A percentile compares a stretch with the other conserved stretches of the same genome.
Evolutionary conservation across 192 early-diverging fungal genomes (phyloP).

Genomic region (Podila epigama): DNA sequence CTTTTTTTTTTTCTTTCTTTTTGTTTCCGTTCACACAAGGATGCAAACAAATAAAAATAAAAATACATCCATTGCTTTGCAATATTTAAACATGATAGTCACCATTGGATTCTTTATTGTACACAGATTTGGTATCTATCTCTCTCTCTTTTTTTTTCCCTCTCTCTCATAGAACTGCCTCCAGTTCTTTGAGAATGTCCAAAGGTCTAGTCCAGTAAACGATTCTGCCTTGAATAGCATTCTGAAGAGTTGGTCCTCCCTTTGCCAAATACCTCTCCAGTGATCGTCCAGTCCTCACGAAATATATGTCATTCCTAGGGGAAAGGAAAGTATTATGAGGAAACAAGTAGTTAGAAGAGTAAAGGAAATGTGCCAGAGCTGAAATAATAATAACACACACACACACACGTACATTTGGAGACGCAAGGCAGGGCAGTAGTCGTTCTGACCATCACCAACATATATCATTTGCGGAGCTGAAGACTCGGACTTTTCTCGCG

Average conservation of each 20-base stretch:
- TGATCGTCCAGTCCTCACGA: conserved; percentile 21
- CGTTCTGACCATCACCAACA: conserved; percentile 44
- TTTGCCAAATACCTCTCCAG: conserved; percentile 20
- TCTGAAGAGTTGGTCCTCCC: background rate
- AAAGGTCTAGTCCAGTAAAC: conserved; percentile 18
- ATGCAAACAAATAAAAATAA: conserved; percentile 2
- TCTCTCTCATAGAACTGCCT: too few relatives aligned
- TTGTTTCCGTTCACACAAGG: background rate
- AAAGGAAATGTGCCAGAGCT: background rate
- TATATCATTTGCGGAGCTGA: conserved; percentile 16
- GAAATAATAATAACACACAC: background rate
- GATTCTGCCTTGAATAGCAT: conserved; percentile 15
- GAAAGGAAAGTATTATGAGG: background rate
- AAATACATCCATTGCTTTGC: too few relatives aligned
- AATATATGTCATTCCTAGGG: conserved; percentile 13
- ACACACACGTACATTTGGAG: background rate
- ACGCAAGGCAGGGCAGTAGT: conserved; percentile 46
- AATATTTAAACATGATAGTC: too few relatives aligned
- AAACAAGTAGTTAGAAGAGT: too few relatives aligned
- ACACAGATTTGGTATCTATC: too few relatives aligned
- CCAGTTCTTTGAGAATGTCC: conserved; percentile 16
- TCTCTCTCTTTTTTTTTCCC: too few relatives aligned
- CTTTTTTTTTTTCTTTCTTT: background rate
- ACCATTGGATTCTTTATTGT: too few relatives aligned
- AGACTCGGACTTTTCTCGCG: background rate